Evolutionary conservation across 768 basidiomycete species (phyloP), one percentile per base, ranked within the genome.

Genomic region (Cystofilobasidium capitatum): DNA sequence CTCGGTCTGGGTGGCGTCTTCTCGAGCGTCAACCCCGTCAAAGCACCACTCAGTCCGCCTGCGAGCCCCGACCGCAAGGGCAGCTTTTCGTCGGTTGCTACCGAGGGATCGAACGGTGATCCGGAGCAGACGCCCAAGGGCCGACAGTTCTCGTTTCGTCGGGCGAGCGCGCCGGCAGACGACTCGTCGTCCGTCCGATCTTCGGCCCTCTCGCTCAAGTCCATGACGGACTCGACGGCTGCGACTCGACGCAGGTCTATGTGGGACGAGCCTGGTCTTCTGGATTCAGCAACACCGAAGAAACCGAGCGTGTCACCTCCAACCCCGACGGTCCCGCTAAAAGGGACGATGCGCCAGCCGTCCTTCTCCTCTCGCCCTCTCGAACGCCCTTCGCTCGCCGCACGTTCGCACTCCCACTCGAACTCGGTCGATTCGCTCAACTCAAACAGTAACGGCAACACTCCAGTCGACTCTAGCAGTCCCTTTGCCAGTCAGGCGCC

Each of bases 401-500:
- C 2, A 12, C 29, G 51, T 3, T 14, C 6, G 51, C n/a, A 1
- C 29, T 16, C 51, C 5, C 26, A 31, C 31, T 55, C 51, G 5
- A 16, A 31, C 10, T 55, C 51, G 51, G 14, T 55, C 29, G 51
- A 55, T 17, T 55, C 51, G 51, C 29, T 33, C 16, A 26, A 8
- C 31, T 55, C 51, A 16, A 31, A 14, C 16, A 24, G n/a, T 14
- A 26, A 26, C 47, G 29, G 51, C 51, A 29, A 3, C 24, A 6
- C 51, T 13, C 29, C 29, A 5, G 29, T 1, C 26, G 51, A 55
- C 31, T 31, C 51, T 26, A 26, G 3, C 51, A 55, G 51, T 31
- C 51, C 51, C 2, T 55, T 55, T 31, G 51, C 51, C 3, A 55
- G 51, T 31, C 51, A 55, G 51, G 51, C 51, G 51, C 51, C 51